Conservation (phyloP, 2,329 filamentous ascomycete species). For the Talaromyces sp. region DNA sequence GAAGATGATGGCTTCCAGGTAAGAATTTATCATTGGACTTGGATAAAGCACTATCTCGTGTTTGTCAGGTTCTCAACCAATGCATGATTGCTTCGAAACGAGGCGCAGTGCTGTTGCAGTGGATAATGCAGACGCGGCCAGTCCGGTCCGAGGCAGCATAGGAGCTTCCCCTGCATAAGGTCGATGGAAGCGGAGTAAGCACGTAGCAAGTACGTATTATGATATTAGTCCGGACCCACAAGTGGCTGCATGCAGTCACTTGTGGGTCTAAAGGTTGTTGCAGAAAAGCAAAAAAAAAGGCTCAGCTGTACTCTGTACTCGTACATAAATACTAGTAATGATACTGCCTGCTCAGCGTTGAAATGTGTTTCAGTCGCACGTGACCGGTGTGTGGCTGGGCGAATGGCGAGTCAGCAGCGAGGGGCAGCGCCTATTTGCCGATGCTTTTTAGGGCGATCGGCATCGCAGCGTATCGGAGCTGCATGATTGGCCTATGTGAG, state of each 20-base stretch:
- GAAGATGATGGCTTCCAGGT: too few species aligned
- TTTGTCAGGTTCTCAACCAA: not conserved
- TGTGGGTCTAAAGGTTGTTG: too few species aligned
- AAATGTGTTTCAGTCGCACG: not conserved
- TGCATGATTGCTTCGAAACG: not conserved
- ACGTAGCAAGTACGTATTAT: too few species aligned
- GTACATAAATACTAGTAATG: too few species aligned
- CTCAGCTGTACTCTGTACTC: too few species aligned
- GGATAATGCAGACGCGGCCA: not conserved
- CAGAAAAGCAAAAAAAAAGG: too few species aligned
- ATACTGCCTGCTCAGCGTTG: not conserved
- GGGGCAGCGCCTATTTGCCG: not conserved
- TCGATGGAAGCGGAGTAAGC: not conserved
- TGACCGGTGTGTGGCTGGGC: constrained; percentile 8
- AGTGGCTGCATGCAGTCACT: too few species aligned
- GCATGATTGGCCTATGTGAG: not conserved
- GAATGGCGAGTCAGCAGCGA: constrained; percentile 2
- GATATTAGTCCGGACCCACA: too few species aligned
- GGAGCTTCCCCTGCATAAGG: not conserved
- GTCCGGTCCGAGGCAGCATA: not conserved
- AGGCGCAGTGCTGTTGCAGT: not conserved
- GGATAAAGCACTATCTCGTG: not conserved
- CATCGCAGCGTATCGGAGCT: not conserved
- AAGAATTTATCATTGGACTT: too few species aligned
- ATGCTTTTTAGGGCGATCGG: not conserved